Conservation (phyloP, 306 rosid genomes). For the Vicia sativa region DNA sequence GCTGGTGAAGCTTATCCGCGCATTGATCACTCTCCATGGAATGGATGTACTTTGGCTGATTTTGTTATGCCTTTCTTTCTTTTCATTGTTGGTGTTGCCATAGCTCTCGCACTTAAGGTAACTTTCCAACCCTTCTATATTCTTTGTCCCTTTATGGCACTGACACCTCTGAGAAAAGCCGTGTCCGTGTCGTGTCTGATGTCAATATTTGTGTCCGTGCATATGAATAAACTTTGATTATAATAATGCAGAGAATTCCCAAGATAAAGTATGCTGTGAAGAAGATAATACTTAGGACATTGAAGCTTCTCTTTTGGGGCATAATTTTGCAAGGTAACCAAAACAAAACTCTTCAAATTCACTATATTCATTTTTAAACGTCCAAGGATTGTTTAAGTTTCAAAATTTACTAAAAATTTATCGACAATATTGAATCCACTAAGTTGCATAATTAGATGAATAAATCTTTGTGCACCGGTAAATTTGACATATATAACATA, state of each 20-base stretch:
- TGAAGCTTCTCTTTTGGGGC: conserved; percentile 92
- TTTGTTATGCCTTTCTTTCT: conserved; percentile 96
- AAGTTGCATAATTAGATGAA: neutral
- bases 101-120: conserved; percentile 91
- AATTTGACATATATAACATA: neutral
- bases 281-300: conserved; percentile 68
- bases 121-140: neutral
- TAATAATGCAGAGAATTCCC: conserved; percentile 57
- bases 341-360: conserved; percentile 14
- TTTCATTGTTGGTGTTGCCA: conserved; percentile 88
- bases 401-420: neutral
- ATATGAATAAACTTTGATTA: conserved; percentile 5
- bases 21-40: conserved; percentile 94
- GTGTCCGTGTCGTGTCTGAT: too few species aligned
- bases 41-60: conserved; percentile 90
- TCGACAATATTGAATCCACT: neutral
- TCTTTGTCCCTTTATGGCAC: too few species aligned
- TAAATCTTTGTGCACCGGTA: too few species aligned
- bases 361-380: too few species aligned
- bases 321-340: conserved; percentile 74
- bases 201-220: too few species aligned
- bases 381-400: neutral
- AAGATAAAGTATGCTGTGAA: conserved; percentile 49
- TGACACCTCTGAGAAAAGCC: too few species aligned
- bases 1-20: conserved; percentile 79